A percentile compares a stretch with the other conserved stretches of the same genome.
phyloP scores from a whole-genome alignment of 2,329 filamentous ascomycete species.

The Pseudocercospora vitis region DNA sequence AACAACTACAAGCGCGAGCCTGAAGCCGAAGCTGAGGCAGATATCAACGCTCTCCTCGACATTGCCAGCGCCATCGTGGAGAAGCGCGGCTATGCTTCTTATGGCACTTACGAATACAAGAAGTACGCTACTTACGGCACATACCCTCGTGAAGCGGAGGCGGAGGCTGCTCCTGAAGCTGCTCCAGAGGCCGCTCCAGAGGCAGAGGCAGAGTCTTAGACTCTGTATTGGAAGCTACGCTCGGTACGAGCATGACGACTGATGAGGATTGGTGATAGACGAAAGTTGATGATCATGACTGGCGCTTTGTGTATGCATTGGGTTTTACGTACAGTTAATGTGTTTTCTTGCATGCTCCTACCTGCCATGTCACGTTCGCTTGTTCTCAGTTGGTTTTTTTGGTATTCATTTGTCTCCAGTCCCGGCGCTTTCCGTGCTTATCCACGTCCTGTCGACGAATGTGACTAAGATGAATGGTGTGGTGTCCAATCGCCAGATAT shows the following conservation, averaged over 20 bases:
- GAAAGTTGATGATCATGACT: no score
- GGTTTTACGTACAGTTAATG: no score
- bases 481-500: no score
- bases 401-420: no score
- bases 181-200: neutral
- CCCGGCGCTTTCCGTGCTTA: no score
- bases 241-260: neutral
- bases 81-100: neutral
- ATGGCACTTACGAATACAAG: neutral
- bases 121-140: neutral
- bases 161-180: neutral
- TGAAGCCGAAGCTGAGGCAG: conserved; percentile 3
- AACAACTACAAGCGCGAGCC: neutral
- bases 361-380: no score
- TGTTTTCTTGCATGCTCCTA: no score
- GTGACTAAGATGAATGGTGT: no score
- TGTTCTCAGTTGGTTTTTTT: no score
- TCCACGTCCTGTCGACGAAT: no score
- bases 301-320: no score
- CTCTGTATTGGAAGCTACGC: neutral
- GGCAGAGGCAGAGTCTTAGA: neutral
- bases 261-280: neutral
- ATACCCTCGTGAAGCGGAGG: neutral
- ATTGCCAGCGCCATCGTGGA: neutral
- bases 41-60: conserved; percentile 2